Base-by-base conservation (phyloP, 768 basidiomycete genomes). In the Rhodotorula babjevae region DNA sequence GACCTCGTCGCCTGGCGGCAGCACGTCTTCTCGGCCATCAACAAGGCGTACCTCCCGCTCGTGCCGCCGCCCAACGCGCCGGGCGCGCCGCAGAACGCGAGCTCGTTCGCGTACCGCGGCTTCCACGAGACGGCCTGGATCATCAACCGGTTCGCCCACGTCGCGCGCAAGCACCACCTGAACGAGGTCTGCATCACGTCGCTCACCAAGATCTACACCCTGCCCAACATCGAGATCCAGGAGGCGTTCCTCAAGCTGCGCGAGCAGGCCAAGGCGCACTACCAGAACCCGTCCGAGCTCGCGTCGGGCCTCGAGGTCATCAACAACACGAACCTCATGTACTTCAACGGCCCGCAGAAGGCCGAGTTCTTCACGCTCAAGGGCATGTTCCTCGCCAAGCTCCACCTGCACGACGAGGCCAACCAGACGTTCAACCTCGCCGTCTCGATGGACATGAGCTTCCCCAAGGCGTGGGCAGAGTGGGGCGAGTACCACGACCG, bases 51-150 rank as follows among this genome's bases (percentile, higher is more conserved):
- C 75, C 88, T 97, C 59, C 96, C 96, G 18, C 86, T 99, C 59
- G 93, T 97, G 67, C 82, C 82, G 19, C 79, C 78, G 33, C 73
- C 72, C 23, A 65, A 72, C 40, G 79, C 79, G 25, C 81, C 83
- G 33, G 69, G 67, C 23, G 69, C 63, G 9, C 63, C 53, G 29
- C 83, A 84, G 55, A 84, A 83, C 57, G 82, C 85, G 21, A 89
- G 85, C 69, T 83, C 88, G 55, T 90, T 88, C 78, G 95, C 93
- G 14, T 98, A 92, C 80, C 87, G 96, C 63, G 96, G 96, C 15
- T 97, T 92, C 81, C 96, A 99, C 79, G 96, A 99, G 83, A 98
- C 93, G 0, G 96, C 96, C 14, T 99, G 96, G 96, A 98, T 96
- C 79, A 97, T 98, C 84, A 99, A 99, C 80, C 89, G 96, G 25